phyloP scores from a whole-genome alignment of 208 protist genomes.

The Jaenimonas drosophilae region DNA sequence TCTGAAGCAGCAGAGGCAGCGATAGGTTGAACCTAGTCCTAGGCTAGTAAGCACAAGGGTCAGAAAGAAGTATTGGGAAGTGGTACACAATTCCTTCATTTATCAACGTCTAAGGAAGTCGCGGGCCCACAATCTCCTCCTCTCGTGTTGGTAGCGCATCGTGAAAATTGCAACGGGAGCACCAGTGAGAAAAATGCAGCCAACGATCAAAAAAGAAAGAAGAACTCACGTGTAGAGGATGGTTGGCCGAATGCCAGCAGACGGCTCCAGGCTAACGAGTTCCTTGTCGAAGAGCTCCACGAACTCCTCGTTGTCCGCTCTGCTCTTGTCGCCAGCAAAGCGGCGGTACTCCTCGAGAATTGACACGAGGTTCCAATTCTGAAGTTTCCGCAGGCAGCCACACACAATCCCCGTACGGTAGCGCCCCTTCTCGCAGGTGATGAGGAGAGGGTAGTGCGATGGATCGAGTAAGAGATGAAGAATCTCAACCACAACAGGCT shows the following conservation, averaged over 20 bases:
- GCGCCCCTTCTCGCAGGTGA: constrained; percentile 95
- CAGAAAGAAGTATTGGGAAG: no score
- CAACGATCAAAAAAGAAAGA: constrained; percentile 5
- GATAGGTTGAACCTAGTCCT: no score
- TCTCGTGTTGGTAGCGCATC: no score
- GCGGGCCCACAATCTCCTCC: no score
- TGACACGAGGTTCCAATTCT: constrained; percentile 96
- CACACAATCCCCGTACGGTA: constrained; percentile 97
- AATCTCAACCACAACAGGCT: constrained; percentile 86
- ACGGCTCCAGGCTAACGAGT: constrained; percentile 83
- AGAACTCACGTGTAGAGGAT: constrained; percentile 42
- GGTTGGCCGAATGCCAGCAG: constrained; percentile 37
- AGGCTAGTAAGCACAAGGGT: no score
- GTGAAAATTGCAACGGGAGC: no score
- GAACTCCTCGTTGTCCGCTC: constrained; percentile 98
- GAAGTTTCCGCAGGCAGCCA: constrained; percentile 96
- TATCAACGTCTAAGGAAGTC: no score
- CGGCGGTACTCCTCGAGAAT: constrained; percentile 97
- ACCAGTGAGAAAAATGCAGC: not conserved
- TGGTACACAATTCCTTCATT: no score
- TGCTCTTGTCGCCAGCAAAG: constrained; percentile 89
- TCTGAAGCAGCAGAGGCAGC: no score
- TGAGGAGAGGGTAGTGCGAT: constrained; percentile 92
- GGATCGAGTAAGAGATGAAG: constrained; percentile 92
- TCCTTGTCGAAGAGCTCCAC: constrained; percentile 99